Percentiles rank a stretch among this genome's conserved stretches.
Evolutionary conservation across 2,329 filamentous ascomycete genomes (phyloP).

Genomic region (Cytospora mali): DNA sequence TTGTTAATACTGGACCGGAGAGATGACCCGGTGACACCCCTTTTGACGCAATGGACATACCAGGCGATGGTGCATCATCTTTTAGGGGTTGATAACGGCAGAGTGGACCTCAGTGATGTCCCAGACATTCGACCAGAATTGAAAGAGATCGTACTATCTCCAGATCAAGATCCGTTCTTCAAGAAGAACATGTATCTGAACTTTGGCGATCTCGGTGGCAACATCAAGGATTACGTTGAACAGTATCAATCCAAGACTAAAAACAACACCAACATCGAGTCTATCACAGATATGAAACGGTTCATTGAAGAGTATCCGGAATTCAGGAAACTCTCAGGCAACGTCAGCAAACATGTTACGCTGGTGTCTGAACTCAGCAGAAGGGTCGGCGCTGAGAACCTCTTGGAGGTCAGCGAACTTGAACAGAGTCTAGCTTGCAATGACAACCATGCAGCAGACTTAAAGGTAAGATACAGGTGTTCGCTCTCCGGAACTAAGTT

Average conservation of each 20-base stretch:
- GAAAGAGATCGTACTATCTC: slow-evolving; percentile 91
- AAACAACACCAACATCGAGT: slow-evolving; percentile 93
- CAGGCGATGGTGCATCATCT: slow-evolving; percentile 99
- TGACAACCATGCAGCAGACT: slow-evolving; percentile 86
- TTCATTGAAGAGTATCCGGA: slow-evolving; percentile 99
- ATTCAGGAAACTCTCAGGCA: slow-evolving; percentile 94
- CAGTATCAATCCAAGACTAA: slow-evolving; percentile 99
- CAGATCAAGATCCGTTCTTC: slow-evolving; percentile 98
- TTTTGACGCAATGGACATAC: slow-evolving; percentile 98
- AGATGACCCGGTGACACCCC: slow-evolving; percentile 91
- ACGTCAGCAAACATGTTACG: slow-evolving; percentile 98
- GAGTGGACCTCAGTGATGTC: slow-evolving; percentile 83
- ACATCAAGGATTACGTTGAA: slow-evolving; percentile 97
- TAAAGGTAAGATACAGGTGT: slow-evolving; percentile 65
- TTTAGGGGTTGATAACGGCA: slow-evolving; percentile 90
- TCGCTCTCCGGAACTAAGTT: neutral
- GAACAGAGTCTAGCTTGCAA: slow-evolving; percentile 97
- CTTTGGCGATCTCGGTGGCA: slow-evolving; percentile 92
- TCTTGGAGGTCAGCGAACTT: slow-evolving; percentile 95
- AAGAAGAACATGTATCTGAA: slow-evolving; percentile 99
- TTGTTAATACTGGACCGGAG: slow-evolving; percentile 86
- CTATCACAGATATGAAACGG: slow-evolving; percentile 97
- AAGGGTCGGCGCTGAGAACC: slow-evolving; percentile 78
- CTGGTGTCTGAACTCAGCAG: slow-evolving; percentile 91
- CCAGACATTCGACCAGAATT: slow-evolving; percentile 84